These are phyloP conservation scores for Prunus yedoensis DNA, from an alignment of 331 rosid genomes.

Conservation along the genomic window DNA sequence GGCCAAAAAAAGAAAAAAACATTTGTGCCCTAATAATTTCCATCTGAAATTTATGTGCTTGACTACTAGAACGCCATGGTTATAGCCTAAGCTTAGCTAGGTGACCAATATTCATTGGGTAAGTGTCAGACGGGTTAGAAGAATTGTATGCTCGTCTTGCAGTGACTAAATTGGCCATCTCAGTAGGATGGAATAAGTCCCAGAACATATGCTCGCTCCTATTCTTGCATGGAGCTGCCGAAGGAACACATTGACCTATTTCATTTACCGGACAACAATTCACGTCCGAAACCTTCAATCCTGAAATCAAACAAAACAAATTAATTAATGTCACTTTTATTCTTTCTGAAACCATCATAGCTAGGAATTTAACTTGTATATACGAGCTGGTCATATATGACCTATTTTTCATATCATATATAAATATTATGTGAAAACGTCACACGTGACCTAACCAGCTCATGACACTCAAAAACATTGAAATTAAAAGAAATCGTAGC, in stretches of 20 bases:
- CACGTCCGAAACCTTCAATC: background rate
- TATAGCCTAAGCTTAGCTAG: conserved; percentile 22
- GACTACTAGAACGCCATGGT: background rate
- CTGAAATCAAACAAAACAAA: conserved; percentile 23
- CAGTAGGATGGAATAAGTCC: conserved; percentile 37
- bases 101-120: conserved; percentile 37
- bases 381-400: background rate
- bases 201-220: conserved; percentile 29
- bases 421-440: background rate
- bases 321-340: too few species aligned
- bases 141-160: conserved; percentile 35
- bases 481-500: background rate
- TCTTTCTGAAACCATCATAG: too few species aligned
- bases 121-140: background rate
- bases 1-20: too few species aligned
- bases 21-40: too few species aligned
- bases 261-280: conserved; percentile 39
- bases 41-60: too few species aligned
- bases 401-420: background rate
- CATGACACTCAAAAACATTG: background rate
- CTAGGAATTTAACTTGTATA: background rate
- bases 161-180: background rate
- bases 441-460: too few species aligned
- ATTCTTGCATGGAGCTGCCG: conserved; percentile 32
- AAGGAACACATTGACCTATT: conserved; percentile 35